phyloP scores from a whole-genome alignment of 495 filamentous ascomycete species.

The Lindgomyces ingoldianus region DNA sequence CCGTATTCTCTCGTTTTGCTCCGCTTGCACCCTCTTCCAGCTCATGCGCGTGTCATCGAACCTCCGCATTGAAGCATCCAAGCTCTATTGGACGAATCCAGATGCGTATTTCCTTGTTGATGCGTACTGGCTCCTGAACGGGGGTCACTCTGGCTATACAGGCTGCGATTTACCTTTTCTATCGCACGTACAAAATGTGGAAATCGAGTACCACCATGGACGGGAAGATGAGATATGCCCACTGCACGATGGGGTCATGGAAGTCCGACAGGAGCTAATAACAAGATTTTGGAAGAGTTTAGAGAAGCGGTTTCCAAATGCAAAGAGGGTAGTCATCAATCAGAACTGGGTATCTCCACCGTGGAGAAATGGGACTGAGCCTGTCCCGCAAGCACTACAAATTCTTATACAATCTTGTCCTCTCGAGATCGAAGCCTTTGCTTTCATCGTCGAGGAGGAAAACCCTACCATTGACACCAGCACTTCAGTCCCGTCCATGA shows the following conservation, averaged over 20 bases:
- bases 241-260: conserved; percentile 2
- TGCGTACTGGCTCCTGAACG: conserved; percentile 8
- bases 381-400: background rate
- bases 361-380: background rate
- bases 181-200: conserved; percentile 6
- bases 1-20: conserved; percentile 7
- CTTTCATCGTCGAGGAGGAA: conserved; percentile 10
- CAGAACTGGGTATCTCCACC: conserved; percentile 1
- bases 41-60: conserved; percentile 5
- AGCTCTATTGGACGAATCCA: conserved; percentile 10
- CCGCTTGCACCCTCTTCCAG: conserved; percentile 15
- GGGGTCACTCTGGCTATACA: conserved; percentile 9
- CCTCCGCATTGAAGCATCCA: conserved; percentile 5
- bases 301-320: conserved; percentile 6
- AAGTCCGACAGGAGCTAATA: background rate
- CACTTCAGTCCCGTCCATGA: background rate
- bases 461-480: background rate
- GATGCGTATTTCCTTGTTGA: conserved; percentile 14
- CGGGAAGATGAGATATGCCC: conserved; percentile 2
- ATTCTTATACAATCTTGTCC: conserved; percentile 7
- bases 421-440: conserved; percentile 9
- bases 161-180: conserved; percentile 6
- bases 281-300: conserved; percentile 18
- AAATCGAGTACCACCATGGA: conserved; percentile 9
- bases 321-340: conserved; percentile 8